phyloP scores from a whole-genome alignment of 805 yeast genomes.

The Ogataea kodamae region DNA sequence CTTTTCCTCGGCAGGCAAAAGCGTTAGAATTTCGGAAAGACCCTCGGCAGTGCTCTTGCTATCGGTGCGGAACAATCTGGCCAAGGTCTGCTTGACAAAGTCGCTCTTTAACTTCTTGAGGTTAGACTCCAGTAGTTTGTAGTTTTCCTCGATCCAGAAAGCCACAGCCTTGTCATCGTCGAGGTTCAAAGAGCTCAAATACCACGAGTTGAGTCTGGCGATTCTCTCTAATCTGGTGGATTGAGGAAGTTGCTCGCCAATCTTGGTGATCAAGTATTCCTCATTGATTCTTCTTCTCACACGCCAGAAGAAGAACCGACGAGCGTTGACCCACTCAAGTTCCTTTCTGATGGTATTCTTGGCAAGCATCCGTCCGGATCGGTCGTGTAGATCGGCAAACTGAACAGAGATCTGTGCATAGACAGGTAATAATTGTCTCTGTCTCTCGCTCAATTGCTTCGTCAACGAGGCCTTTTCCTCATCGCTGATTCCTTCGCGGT shows the following conservation, averaged over 20 bases:
- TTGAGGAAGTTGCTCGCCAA: constrained; percentile 53
- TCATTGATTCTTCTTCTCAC: constrained; percentile 92
- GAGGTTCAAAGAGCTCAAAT: constrained; percentile 63
- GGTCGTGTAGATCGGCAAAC: constrained; percentile 96
- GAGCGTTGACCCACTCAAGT: constrained; percentile 78
- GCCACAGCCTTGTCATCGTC: constrained; percentile 78
- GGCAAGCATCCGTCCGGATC: constrained; percentile 96
- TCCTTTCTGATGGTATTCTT: constrained; percentile 88
- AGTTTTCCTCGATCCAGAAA: constrained; percentile 80
- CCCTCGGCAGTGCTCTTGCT: constrained; percentile 52
- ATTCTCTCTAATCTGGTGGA: constrained; percentile 75
- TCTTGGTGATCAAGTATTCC: constrained; percentile 76
- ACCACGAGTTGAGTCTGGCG: constrained; percentile 86
- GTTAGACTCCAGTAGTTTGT: constrained; percentile 53
- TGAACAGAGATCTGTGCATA: constrained; percentile 91
- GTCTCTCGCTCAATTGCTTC: constrained; percentile 71
- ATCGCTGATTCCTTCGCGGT: constrained; percentile 47
- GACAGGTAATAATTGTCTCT: constrained; percentile 74
- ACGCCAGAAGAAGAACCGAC: constrained; percentile 99
- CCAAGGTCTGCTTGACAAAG: constrained; percentile 60
- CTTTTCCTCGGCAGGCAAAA: constrained; percentile 53
- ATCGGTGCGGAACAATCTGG: constrained; percentile 54
- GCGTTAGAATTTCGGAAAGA: constrained; percentile 49
- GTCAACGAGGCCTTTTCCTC: constrained; percentile 67
- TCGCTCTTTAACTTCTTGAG: constrained; percentile 66